Percentiles rank a stretch among this genome's conserved stretches.
Conservation (phyloP, 768 basidiomycete species). For the Strobilomyces confusus region DNA sequence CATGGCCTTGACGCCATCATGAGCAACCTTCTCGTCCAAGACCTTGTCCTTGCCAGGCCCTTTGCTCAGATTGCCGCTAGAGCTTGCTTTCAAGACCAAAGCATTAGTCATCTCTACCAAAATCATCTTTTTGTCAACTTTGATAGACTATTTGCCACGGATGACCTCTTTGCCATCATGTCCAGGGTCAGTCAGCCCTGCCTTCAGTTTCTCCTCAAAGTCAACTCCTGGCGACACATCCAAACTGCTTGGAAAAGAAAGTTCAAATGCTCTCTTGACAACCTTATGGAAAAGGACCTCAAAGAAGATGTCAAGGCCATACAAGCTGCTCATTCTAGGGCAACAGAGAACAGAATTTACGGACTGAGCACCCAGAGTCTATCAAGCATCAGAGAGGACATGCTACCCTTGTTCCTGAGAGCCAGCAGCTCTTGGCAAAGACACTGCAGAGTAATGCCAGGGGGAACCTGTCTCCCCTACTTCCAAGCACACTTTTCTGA, state of each 20-base stretch:
- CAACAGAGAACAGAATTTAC: neutral
- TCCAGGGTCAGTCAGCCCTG: neutral
- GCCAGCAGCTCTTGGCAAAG: neutral
- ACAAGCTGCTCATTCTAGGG: neutral
- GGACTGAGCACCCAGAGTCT: neutral
- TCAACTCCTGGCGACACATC: constrained; percentile 5
- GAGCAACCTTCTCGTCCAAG: neutral
- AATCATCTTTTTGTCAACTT: constrained; percentile 19
- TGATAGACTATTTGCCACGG: neutral
- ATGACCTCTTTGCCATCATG: neutral
- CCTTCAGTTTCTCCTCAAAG: neutral
- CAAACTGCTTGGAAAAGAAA: constrained; percentile 6
- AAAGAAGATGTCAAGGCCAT: neutral
- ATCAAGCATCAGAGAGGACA: neutral
- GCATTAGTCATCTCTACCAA: neutral
- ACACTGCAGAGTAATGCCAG: neutral
- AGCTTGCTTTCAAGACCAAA: neutral
- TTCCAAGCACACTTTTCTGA: neutral
- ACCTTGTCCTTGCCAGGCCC: neutral
- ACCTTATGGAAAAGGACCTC: neutral
- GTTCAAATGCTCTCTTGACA: neutral
- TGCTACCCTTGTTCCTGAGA: neutral
- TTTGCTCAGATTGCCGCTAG: constrained; percentile 3
- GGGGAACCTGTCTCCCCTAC: neutral
- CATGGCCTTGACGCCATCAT: neutral